These are phyloP conservation scores for Paramyrothecium sp. DNA, from an alignment of 2,329 filamentous ascomycete genomes.

Conservation along the genomic window DNA sequence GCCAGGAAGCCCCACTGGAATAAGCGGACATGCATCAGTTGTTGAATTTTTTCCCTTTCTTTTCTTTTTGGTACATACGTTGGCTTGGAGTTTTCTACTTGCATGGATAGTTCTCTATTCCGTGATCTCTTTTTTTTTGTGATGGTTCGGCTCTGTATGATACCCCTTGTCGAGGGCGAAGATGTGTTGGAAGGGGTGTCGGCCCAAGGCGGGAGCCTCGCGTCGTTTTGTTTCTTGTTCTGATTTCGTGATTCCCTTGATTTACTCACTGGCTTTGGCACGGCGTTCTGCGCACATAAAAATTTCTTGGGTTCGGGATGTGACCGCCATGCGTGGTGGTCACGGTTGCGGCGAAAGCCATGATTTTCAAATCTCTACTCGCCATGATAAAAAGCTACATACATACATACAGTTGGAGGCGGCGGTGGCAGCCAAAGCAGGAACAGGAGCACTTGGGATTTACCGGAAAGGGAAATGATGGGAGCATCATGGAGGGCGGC, in stretches of 20 bases:
- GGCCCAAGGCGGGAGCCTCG: constrained; percentile 13
- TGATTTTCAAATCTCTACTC: constrained; percentile 53
- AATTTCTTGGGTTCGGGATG: constrained; percentile 13
- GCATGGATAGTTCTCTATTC: background rate
- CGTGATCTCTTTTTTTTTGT: background rate
- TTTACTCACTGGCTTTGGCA: background rate
- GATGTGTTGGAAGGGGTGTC: constrained; percentile 16
- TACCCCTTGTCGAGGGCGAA: constrained; percentile 17
- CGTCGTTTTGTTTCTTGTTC: constrained; percentile 1
- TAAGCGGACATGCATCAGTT: background rate
- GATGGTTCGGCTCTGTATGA: constrained; percentile 16
- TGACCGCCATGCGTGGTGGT: no score
- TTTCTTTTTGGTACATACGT: constrained; percentile 9
- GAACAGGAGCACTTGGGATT: background rate
- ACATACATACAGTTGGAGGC: constrained; percentile 9
- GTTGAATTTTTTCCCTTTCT: constrained; percentile 18
- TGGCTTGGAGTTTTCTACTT: constrained; percentile 7
- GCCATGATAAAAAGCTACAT: constrained; percentile 28
- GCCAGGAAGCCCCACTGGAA: constrained; percentile 32
- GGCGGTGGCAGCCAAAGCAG: background rate
- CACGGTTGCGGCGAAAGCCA: constrained; percentile 9
- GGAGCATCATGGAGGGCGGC: no score
- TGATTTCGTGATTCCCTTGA: background rate
- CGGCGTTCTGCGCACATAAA: background rate
- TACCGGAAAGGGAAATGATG: background rate